A percentile compares a stretch with the other conserved stretches of the same genome.
These are phyloP conservation scores for Ogataea paraovalis DNA, from an alignment of 805 yeast genomes.

Conservation along the genomic window DNA sequence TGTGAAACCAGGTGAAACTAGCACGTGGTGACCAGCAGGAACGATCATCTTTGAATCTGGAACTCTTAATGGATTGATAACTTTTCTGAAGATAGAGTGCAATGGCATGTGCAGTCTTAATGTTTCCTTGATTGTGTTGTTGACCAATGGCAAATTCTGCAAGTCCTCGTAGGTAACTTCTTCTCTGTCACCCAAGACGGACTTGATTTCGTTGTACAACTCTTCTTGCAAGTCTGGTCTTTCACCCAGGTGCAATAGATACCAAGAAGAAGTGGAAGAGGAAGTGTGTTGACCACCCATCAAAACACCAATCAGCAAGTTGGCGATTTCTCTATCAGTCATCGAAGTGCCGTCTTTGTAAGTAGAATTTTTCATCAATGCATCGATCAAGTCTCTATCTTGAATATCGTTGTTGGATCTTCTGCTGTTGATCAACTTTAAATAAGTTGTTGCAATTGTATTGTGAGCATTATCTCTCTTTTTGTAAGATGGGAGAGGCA, in stretches of 20 bases:
- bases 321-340: constrained; percentile 95
- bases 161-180: constrained; percentile 79
- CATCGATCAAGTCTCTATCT: constrained; percentile 85
- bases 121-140: constrained; percentile 85
- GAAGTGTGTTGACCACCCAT: constrained; percentile 99
- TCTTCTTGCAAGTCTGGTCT: constrained; percentile 82
- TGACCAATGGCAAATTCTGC: constrained; percentile 75
- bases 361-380: constrained; percentile 73
- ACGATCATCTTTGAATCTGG: constrained; percentile 77
- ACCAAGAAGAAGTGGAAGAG: constrained; percentile 95
- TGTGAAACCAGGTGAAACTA: constrained; percentile 93
- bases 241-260: constrained; percentile 83
- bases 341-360: constrained; percentile 92
- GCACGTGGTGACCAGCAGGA: constrained; percentile 84
- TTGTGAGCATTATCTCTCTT: constrained; percentile 86
- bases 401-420: constrained; percentile 72
- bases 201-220: constrained; percentile 67
- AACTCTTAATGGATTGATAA: constrained; percentile 68
- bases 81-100: constrained; percentile 94
- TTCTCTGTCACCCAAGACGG: constrained; percentile 50
- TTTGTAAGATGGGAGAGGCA: constrained; percentile 75
- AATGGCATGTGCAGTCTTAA: constrained; percentile 94
- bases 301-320: constrained; percentile 86
- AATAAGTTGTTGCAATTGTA: constrained; percentile 74
- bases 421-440: constrained; percentile 72